A percentile compares a stretch with the other conserved stretches of the same genome.
Conservation (phyloP, 495 filamentous ascomycete species). For the Aspergillus cristatus region DNA sequence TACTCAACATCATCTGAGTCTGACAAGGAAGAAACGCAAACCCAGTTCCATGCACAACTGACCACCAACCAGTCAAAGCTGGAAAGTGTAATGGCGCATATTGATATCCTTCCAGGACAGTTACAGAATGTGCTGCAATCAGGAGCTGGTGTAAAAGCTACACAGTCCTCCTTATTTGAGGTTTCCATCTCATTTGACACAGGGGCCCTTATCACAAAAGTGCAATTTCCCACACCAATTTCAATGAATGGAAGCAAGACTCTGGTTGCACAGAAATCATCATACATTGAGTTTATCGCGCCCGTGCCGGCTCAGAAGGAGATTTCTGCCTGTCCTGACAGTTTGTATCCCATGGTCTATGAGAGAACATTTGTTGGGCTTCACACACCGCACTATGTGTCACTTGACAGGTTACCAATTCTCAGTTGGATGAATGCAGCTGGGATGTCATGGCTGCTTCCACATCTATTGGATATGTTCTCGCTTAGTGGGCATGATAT, state of each 20-base stretch:
- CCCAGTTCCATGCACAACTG: no score
- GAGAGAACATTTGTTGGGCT: no score
- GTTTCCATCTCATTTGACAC: not conserved
- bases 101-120: no score
- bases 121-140: not conserved
- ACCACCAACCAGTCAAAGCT: no score
- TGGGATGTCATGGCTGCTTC: constrained; percentile 23
- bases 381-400: no score
- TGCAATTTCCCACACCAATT: constrained; percentile 1
- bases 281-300: constrained; percentile 1
- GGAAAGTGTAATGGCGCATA: no score
- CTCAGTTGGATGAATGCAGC: not conserved
- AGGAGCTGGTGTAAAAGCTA: not conserved
- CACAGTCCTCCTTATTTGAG: constrained; percentile 1
- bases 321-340: no score
- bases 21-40: no score
- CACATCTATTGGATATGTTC: constrained; percentile 24
- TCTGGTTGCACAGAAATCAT: not conserved
- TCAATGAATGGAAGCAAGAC: constrained; percentile 1
- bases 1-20: no score
- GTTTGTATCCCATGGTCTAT: no score
- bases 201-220: not conserved
- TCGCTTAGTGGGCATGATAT: constrained; percentile 30
- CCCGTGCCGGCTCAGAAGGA: not conserved
- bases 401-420: no score